Evolutionary conservation across 352 stramenopile genomes (phyloP).

Genomic region (Achlya hypogyna): DNA sequence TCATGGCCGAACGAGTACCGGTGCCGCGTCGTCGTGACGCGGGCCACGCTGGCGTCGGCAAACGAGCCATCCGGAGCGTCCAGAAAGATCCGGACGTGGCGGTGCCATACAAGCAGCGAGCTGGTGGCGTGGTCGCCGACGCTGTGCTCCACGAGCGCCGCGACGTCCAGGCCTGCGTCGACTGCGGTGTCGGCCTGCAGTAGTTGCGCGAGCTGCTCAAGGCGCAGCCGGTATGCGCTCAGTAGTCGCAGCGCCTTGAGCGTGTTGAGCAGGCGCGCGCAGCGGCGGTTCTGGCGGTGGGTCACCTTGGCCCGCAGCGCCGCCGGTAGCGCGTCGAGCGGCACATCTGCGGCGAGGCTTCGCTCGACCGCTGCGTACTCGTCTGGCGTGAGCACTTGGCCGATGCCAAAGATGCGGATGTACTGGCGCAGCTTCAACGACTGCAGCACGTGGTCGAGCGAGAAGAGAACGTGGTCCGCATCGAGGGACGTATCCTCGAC

Average conservation of each 20-base stretch:
- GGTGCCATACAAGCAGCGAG: constrained; percentile 53
- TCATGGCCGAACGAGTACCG: constrained; percentile 50
- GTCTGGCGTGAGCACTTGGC: constrained; percentile 36
- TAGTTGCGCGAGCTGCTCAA: constrained; percentile 67
- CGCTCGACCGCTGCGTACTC: constrained; percentile 52
- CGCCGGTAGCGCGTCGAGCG: constrained; percentile 38
- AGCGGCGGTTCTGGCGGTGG: constrained; percentile 59
- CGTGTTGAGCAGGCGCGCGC: constrained; percentile 59
- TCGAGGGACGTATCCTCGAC: background rate
- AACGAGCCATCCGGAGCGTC: constrained; percentile 26
- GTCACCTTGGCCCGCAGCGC: constrained; percentile 50
- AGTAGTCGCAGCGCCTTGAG: constrained; percentile 60
- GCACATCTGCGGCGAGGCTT: constrained; percentile 34
- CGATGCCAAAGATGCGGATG: constrained; percentile 69
- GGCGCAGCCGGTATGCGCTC: constrained; percentile 70
- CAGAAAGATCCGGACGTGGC: constrained; percentile 37
- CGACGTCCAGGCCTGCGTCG: constrained; percentile 22
- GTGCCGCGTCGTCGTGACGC: background rate
- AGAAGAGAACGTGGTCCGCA: constrained; percentile 41
- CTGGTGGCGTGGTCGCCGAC: constrained; percentile 68
- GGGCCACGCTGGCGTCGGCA: background rate
- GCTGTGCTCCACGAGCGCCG: constrained; percentile 20
- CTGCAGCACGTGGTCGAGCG: constrained; percentile 59
- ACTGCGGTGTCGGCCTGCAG: constrained; percentile 56
- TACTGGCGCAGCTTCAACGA: constrained; percentile 72